These are phyloP conservation scores for Yarrowia porcina DNA, from an alignment of 805 yeast genomes.

Conservation along the genomic window DNA sequence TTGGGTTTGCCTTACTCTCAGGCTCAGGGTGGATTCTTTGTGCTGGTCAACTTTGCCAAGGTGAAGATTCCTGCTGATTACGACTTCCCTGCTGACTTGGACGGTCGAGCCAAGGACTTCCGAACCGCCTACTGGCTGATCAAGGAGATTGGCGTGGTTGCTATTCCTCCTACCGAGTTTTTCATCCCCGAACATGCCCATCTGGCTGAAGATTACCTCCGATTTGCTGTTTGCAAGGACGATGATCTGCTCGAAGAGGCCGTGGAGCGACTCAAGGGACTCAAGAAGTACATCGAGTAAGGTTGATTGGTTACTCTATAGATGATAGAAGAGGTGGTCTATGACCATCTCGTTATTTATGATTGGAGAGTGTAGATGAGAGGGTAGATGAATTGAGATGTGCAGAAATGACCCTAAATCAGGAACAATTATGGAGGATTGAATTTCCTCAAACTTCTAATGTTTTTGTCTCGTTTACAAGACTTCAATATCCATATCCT, in stretches of 20 bases:
- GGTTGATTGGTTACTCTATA: neutral
- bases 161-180: constrained; percentile 97
- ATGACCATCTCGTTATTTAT: neutral
- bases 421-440: too few relatives aligned
- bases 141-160: constrained; percentile 87
- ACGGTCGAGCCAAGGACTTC: constrained; percentile 74
- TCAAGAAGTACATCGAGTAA: constrained; percentile 56
- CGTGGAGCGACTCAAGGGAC: constrained; percentile 63
- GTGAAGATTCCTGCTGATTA: constrained; percentile 75
- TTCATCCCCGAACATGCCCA: constrained; percentile 65
- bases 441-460: too few relatives aligned
- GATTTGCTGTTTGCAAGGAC: constrained; percentile 96
- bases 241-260: constrained; percentile 79
- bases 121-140: constrained; percentile 89
- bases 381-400: too few relatives aligned
- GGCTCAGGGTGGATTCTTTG: constrained; percentile 92
- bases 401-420: too few relatives aligned
- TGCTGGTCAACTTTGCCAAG: constrained; percentile 81
- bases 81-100: constrained; percentile 66
- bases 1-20: constrained; percentile 82
- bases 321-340: constrained; percentile 7
- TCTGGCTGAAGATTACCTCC: constrained; percentile 76
- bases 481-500: too few relatives aligned
- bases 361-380: neutral
- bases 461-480: too few relatives aligned